A percentile compares a stretch with the other conserved stretches of the same genome.
phyloP scores from a whole-genome alignment of 768 basidiomycete genomes.

The Heimioporus sp. region DNA sequence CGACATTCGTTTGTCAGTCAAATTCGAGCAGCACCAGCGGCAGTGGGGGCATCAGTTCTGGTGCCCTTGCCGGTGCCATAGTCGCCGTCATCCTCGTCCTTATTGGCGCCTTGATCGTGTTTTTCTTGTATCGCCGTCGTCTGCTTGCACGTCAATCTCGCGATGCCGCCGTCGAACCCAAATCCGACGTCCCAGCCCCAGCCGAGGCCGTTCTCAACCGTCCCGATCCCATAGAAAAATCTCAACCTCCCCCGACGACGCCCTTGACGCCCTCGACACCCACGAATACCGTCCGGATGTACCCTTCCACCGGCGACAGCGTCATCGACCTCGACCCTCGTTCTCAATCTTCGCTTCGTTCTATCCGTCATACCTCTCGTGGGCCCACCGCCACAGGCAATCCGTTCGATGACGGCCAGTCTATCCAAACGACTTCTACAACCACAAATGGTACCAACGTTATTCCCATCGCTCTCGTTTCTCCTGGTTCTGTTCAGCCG shows the following conservation, averaged over 20 bases:
- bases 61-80: constrained; percentile 73
- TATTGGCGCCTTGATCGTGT: constrained; percentile 46
- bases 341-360: constrained; percentile 33
- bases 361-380: constrained; percentile 16
- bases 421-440: constrained; percentile 75
- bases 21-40: constrained; percentile 12
- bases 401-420: constrained; percentile 75
- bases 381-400: constrained; percentile 39
- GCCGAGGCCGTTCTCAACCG: constrained; percentile 78
- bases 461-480: constrained; percentile 80
- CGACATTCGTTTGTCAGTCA: constrained; percentile 50
- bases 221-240: constrained; percentile 78
- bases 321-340: constrained; percentile 63
- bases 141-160: constrained; percentile 39
- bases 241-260: constrained; percentile 16
- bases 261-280: constrained; percentile 4
- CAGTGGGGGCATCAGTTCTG: constrained; percentile 51
- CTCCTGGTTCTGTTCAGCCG: constrained; percentile 47
- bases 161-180: constrained; percentile 37
- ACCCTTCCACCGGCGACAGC: constrained; percentile 43
- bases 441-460: constrained; percentile 80
- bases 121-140: constrained; percentile 66
- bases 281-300: constrained; percentile 45
- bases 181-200: constrained; percentile 65
- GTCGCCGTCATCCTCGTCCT: constrained; percentile 63